phyloP scores from a whole-genome alignment of 1,284 basidiomycete species.

The Ustilago xerochloae region DNA sequence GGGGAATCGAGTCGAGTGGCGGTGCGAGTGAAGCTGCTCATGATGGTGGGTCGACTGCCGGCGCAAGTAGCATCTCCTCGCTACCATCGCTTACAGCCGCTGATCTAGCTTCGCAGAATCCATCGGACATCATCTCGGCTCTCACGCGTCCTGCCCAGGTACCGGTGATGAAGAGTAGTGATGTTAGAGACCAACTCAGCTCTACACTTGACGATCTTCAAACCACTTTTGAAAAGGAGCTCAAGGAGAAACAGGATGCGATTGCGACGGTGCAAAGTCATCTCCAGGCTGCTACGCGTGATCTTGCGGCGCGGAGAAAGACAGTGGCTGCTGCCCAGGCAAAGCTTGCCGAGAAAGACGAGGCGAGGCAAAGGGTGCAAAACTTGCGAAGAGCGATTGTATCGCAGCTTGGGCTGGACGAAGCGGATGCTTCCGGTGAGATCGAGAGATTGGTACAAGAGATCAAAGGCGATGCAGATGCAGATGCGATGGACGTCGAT shows the following conservation, averaged over 20 bases:
- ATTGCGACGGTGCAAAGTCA: constrained; percentile 86
- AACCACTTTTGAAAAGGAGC: constrained; percentile 83
- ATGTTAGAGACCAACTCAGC: constrained; percentile 78
- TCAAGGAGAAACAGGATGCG: constrained; percentile 85
- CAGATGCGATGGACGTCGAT: constrained; percentile 37
- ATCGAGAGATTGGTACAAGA: constrained; percentile 2
- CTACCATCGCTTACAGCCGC: constrained; percentile 39
- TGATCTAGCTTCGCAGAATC: constrained; percentile 54
- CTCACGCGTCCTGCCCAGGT: constrained; percentile 69
- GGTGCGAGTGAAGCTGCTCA: constrained; percentile 30
- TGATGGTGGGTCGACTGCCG: constrained; percentile 25
- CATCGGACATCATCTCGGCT: constrained; percentile 75
- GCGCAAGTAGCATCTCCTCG: constrained; percentile 29
- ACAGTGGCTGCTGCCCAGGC: constrained; percentile 55
- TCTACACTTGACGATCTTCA: constrained; percentile 77
- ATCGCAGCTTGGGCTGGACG: constrained; percentile 72
- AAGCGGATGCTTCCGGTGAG: too few relatives aligned
- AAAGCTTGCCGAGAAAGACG: constrained; percentile 58
- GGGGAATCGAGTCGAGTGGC: constrained; percentile 71
- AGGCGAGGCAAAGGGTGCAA: constrained; percentile 45
- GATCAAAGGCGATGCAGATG: constrained; percentile 15
- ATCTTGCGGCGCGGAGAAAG: constrained; percentile 87
- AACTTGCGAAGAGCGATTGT: constrained; percentile 54
- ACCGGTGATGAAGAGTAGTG: constrained; percentile 84
- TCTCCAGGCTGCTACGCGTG: constrained; percentile 86